Evolutionary conservation across 2,329 filamentous ascomycete genomes (phyloP).

Genomic region (Cytospora chrysosperma): DNA sequence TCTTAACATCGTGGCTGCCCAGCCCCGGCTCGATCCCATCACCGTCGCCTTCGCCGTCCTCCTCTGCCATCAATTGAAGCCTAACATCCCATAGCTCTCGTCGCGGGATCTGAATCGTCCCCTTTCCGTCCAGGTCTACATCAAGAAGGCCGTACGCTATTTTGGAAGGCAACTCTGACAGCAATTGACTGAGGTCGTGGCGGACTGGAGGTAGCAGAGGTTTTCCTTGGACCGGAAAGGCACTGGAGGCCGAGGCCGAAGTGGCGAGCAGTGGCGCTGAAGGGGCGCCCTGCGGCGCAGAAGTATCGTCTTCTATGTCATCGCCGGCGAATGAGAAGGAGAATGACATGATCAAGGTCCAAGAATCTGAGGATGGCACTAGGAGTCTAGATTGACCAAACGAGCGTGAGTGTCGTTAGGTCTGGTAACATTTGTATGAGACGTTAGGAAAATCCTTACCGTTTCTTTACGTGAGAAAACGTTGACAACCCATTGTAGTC

Average conservation of each 20-base stretch:
- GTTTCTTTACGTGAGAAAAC: constrained; percentile 8
- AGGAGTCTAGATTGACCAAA: neutral
- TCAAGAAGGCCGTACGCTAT: constrained; percentile 65
- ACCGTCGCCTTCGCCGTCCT: constrained; percentile 44
- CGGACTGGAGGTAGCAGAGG: constrained; percentile 54
- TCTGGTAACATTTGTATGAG: neutral
- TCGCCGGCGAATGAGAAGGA: constrained; percentile 63
- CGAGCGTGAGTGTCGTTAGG: neutral
- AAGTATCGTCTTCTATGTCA: constrained; percentile 56
- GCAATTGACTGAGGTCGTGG: constrained; percentile 51
- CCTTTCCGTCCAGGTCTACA: constrained; percentile 59
- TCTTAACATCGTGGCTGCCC: constrained; percentile 71
- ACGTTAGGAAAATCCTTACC: neutral
- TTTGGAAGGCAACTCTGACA: constrained; percentile 67
- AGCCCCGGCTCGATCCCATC: constrained; percentile 49
- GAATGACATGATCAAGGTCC: constrained; percentile 42
- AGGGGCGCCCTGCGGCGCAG: constrained; percentile 9
- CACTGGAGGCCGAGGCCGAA: constrained; percentile 38
- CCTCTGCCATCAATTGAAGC: constrained; percentile 76
- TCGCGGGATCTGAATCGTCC: constrained; percentile 59
- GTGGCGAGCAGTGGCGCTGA: constrained; percentile 26
- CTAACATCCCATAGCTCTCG: constrained; percentile 80
- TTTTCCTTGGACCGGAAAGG: constrained; percentile 63
- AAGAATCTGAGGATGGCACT: neutral
- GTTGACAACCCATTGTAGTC: too few relatives aligned